A percentile compares a stretch with the other conserved stretches of the same genome.
Evolutionary conservation across 2,329 filamentous ascomycete species (phyloP).

Genomic region (Epichloe hybrida): DNA sequence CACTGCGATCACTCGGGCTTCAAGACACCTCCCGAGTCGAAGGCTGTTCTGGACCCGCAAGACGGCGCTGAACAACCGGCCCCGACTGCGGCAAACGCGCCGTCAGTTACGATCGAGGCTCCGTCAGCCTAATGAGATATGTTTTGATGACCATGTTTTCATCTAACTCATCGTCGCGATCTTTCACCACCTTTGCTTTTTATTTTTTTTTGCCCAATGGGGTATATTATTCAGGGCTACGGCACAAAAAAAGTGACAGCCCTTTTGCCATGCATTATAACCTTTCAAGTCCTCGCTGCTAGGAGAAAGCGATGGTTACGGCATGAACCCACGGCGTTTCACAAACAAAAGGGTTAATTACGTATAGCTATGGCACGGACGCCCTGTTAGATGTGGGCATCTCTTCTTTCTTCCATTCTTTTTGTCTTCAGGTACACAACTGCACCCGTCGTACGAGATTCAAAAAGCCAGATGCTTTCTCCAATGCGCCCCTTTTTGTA

Average conservation of each 20-base stretch:
- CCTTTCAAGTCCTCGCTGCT: background rate
- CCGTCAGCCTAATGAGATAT: constrained; percentile 8
- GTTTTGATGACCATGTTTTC: background rate
- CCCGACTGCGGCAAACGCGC: constrained; percentile 10
- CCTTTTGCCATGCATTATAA: background rate
- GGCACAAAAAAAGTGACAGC: background rate
- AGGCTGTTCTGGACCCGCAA: constrained; percentile 43
- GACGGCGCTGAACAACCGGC: constrained; percentile 27
- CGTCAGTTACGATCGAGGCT: constrained; percentile 13
- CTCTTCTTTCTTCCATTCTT: background rate
- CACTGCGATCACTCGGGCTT: constrained; percentile 82
- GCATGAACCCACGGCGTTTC: background rate
- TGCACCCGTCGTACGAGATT: background rate
- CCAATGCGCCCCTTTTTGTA: background rate
- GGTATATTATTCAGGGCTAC: background rate
- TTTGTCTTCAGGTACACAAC: too few species aligned
- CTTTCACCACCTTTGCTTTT: background rate
- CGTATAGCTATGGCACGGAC: too few species aligned
- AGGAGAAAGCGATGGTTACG: background rate
- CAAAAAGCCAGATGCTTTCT: background rate
- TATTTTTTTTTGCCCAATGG: background rate
- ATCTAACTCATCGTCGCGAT: background rate
- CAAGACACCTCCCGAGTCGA: constrained; percentile 47
- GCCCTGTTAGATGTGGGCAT: background rate
- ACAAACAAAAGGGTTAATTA: background rate